Percentiles rank a stretch among this genome's conserved stretches.
Conservation (phyloP, 2,329 filamentous ascomycete species). For the Metarhizium robertsii region DNA sequence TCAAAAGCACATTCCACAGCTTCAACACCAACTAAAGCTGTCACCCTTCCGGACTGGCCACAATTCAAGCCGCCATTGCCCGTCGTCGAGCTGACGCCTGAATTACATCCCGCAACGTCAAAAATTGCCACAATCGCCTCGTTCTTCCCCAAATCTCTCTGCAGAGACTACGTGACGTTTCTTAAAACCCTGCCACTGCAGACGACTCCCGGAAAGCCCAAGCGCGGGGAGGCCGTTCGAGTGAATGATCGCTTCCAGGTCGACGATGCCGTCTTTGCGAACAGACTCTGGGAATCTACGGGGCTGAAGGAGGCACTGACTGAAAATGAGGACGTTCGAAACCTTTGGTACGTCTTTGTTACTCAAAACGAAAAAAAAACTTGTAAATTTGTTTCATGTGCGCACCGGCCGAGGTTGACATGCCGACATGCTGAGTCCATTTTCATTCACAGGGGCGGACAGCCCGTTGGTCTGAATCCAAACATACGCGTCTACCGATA, state of each 20-base stretch:
- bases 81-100: slow-evolving; percentile 51
- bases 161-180: slow-evolving; percentile 67
- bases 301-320: slow-evolving; percentile 56
- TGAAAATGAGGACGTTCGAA: slow-evolving; percentile 25
- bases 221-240: slow-evolving; percentile 69
- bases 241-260: slow-evolving; percentile 88
- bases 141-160: slow-evolving; percentile 67
- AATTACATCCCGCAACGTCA: slow-evolving; percentile 36
- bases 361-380: too few species aligned
- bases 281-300: slow-evolving; percentile 67
- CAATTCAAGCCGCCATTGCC: slow-evolving; percentile 60
- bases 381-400: neutral
- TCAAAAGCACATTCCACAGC: slow-evolving; percentile 10
- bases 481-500: slow-evolving; percentile 90
- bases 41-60: slow-evolving; percentile 54
- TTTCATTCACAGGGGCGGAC: slow-evolving; percentile 59
- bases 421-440: neutral
- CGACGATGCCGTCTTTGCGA: slow-evolving; percentile 65
- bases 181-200: slow-evolving; percentile 58
- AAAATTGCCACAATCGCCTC: slow-evolving; percentile 67
- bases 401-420: neutral
- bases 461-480: slow-evolving; percentile 74
- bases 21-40: slow-evolving; percentile 5
- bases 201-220: slow-evolving; percentile 71
- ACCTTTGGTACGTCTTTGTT: slow-evolving; percentile 27